These are phyloP conservation scores for Hyaloscypha hepaticicola DNA, from an alignment of 495 filamentous ascomycete genomes.

Conservation along the genomic window DNA sequence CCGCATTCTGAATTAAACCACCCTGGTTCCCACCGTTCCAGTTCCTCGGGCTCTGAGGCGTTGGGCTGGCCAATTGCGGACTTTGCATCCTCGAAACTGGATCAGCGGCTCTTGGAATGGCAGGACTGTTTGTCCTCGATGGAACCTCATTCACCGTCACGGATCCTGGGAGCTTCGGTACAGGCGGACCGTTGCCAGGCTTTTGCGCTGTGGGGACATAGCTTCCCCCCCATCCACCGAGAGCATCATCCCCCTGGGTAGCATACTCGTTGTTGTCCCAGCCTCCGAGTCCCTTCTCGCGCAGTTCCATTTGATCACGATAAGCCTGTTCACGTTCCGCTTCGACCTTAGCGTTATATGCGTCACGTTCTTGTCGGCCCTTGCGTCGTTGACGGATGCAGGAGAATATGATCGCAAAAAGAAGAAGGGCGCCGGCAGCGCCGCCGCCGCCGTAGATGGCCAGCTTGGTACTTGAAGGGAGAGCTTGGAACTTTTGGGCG, in stretches of 20 bases:
- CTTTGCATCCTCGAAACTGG: conserved; percentile 11
- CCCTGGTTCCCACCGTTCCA: conserved; percentile 25
- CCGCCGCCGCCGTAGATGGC: conserved; percentile 60
- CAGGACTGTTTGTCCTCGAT: conserved; percentile 13
- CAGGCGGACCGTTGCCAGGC: neutral
- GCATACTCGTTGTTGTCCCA: conserved; percentile 25
- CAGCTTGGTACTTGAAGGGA: conserved; percentile 52
- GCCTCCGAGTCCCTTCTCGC: conserved; percentile 30
- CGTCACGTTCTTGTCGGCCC: conserved; percentile 64
- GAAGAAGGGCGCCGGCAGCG: conserved; percentile 49
- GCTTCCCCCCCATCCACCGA: conserved; percentile 31
- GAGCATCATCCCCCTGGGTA: conserved; percentile 29
- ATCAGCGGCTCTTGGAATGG: neutral
- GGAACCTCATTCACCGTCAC: conserved; percentile 20
- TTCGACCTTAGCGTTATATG: conserved; percentile 32
- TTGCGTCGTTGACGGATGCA: conserved; percentile 66
- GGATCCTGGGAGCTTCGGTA: conserved; percentile 4
- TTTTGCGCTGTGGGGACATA: conserved; percentile 15
- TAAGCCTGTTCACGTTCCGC: conserved; percentile 28
- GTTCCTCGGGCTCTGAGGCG: conserved; percentile 13
- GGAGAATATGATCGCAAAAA: conserved; percentile 53
- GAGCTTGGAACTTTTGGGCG: conserved; percentile 55
- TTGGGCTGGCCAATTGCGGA: conserved; percentile 12
- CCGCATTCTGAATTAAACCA: conserved; percentile 20
- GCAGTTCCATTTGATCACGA: conserved; percentile 28